phyloP scores from a whole-genome alignment of 2,329 filamentous ascomycete genomes.

The Fusarium irregulare region DNA sequence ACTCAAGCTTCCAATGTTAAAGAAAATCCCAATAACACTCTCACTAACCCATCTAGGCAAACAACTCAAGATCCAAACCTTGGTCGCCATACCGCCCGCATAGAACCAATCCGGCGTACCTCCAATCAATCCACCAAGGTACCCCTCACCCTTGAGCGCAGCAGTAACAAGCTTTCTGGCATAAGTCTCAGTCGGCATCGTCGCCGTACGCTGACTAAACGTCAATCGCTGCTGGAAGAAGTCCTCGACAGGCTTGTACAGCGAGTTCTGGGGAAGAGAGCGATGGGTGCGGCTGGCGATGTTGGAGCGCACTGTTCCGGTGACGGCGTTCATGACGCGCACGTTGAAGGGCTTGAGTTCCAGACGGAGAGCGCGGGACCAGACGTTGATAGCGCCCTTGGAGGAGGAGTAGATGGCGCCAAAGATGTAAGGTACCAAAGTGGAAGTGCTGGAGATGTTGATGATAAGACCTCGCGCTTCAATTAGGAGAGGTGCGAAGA shows the following conservation, averaged over 20 bases:
- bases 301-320: constrained; percentile 64
- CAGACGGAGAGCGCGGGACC: constrained; percentile 64
- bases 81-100: constrained; percentile 48
- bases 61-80: constrained; percentile 45
- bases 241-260: constrained; percentile 60
- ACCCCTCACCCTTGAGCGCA: constrained; percentile 56
- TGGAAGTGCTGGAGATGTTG: constrained; percentile 65
- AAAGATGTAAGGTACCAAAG: constrained; percentile 64
- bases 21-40: constrained; percentile 44
- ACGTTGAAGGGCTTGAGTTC: constrained; percentile 66
- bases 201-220: constrained; percentile 61
- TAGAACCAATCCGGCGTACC: constrained; percentile 52
- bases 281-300: constrained; percentile 58
- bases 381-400: constrained; percentile 65
- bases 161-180: constrained; percentile 56
- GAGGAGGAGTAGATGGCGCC: constrained; percentile 65
- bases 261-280: constrained; percentile 57
- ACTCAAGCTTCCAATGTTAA: constrained; percentile 45
- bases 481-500: constrained; percentile 63
- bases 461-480: constrained; percentile 63
- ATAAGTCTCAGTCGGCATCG: constrained; percentile 58
- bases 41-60: constrained; percentile 48
- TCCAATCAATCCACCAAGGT: constrained; percentile 49
- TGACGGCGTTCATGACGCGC: constrained; percentile 67
- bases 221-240: constrained; percentile 59